Evolutionary conservation across 441 rosid species (phyloP), one percentile per base, ranked within the genome.

Genomic region (Croton setiger): DNA sequence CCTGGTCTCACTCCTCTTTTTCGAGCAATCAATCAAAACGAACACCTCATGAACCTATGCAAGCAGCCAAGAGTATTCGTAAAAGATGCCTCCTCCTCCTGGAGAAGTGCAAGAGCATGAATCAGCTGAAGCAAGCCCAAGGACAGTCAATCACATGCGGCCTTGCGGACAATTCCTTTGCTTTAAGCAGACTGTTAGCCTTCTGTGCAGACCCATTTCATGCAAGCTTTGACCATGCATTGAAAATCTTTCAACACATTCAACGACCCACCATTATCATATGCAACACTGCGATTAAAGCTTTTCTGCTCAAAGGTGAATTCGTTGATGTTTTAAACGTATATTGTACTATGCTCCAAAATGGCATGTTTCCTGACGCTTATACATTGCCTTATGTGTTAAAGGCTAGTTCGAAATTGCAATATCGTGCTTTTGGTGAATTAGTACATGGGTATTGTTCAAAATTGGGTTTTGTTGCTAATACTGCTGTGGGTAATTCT

Each of bases 201-300:
- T 78, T 81, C 70, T 82, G 78, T 64, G 72, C 82, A 13, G 64
- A 77, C 69, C 76, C 79, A 15, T 45, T 3, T 41, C 74, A 62
- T 39, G 83, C 74, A 23, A 73, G 76, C 48, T 77, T 83, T 55
- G 36, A 39, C 56, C 67, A 83, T 39, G 77, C 80, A 2, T 68
- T 79, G 74, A 75, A 73, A 56, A 66, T 80, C 76, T 83, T 85
- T 70, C 76, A 20, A 61, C 73, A 41, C 67, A 78, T 85, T 64
- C 79, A 76, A 33, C 65, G 59, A 36, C 89, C 87, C 75, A 75
- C 82, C 36, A 69, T 80, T 67, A 79, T 83, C 70, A 79, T 85
- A 66, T 79, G 55, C 78, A 85, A 85, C 82, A 85, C 89, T 59
- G 74, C 81, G 72, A 74, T 85, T 65, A 80, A 81, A 72, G 79